phyloP scores from a whole-genome alignment of 306 rosid species.

The Rosa multiflora region DNA sequence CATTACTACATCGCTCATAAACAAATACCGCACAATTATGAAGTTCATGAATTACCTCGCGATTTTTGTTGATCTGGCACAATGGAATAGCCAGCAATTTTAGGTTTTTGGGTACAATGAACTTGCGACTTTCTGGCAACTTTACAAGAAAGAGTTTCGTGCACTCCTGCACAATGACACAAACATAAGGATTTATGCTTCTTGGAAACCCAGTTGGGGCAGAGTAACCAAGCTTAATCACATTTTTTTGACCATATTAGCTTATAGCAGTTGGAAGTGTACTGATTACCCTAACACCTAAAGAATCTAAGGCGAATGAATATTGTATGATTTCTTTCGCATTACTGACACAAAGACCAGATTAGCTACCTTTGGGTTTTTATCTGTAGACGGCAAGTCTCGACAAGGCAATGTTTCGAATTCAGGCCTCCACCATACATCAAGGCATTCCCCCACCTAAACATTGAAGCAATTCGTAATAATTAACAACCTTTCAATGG shows the following conservation, averaged over 20 bases:
- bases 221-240: neutral
- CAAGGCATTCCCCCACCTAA: constrained; percentile 86
- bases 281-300: neutral
- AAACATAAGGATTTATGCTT: constrained; percentile 20
- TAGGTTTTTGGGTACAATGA: constrained; percentile 70
- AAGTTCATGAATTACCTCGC: constrained; percentile 45
- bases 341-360: constrained; percentile 1
- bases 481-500: constrained; percentile 7
- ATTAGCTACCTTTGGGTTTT: constrained; percentile 62
- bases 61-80: constrained; percentile 75
- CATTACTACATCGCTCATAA: neutral
- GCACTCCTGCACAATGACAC: constrained; percentile 57
- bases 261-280: neutral
- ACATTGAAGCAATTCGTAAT: constrained; percentile 5
- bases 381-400: constrained; percentile 53
- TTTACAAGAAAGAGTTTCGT: constrained; percentile 75
- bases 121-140: constrained; percentile 66
- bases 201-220: neutral
- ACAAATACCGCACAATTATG: neutral
- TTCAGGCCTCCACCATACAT: constrained; percentile 85
- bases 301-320: neutral
- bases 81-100: constrained; percentile 82
- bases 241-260: neutral
- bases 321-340: neutral
- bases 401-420: constrained; percentile 65